These are phyloP conservation scores for Sungouiella blattae DNA, from an alignment of 805 yeast species.

Conservation along the genomic window DNA sequence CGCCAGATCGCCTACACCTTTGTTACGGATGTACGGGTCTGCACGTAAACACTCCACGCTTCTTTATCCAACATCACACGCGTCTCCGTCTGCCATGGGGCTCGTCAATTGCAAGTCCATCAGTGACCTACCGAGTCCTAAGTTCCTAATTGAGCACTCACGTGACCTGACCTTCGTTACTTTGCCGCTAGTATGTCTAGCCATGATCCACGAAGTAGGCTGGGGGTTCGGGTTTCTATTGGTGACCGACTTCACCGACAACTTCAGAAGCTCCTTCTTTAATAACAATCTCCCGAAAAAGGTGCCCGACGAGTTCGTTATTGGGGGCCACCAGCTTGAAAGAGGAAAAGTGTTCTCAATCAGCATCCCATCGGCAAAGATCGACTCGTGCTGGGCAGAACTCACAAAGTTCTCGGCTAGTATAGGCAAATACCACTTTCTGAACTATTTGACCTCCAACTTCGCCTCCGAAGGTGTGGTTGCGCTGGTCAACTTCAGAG, in stretches of 20 bases:
- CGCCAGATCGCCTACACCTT: too few species aligned
- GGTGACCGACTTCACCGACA: constrained; percentile 17
- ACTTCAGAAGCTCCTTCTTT: constrained; percentile 2
- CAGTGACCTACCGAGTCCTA: too few species aligned
- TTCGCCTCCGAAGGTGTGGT: constrained; percentile 1
- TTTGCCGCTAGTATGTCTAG: constrained; percentile 14
- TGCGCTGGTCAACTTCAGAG: neutral
- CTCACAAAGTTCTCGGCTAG: constrained; percentile 4
- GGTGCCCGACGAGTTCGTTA: constrained; percentile 5
- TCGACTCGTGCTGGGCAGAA: constrained; percentile 3
- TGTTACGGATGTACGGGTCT: too few species aligned
- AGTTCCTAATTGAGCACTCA: too few species aligned
- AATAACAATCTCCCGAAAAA: constrained; percentile 3
- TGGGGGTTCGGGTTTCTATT: constrained; percentile 9
- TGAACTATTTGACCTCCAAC: neutral
- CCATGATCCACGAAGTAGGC: constrained; percentile 3
- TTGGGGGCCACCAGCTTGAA: constrained; percentile 4
- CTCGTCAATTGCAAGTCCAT: too few species aligned
- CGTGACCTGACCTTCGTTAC: neutral
- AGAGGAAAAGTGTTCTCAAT: constrained; percentile 8
- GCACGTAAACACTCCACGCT: too few species aligned
- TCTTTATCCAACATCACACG: too few species aligned
- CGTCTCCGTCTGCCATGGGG: too few species aligned
- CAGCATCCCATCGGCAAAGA: constrained; percentile 3
- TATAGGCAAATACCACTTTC: constrained; percentile 1